These are phyloP conservation scores for Rhypophila decipiens DNA, from an alignment of 495 filamentous ascomycete species.

Conservation along the genomic window DNA sequence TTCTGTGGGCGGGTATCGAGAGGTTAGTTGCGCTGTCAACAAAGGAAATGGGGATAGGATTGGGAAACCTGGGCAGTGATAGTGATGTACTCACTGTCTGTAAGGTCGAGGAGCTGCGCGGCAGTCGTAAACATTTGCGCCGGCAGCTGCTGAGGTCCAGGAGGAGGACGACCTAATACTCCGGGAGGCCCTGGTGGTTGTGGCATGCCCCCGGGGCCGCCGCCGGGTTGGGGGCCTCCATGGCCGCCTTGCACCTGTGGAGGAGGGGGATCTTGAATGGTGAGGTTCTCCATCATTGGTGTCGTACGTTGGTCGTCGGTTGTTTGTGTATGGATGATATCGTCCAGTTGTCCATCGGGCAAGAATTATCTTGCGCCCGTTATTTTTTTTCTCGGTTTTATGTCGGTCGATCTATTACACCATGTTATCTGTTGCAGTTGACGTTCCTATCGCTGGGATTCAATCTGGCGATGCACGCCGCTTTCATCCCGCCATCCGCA, in stretches of 20 bases:
- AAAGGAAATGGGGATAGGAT: neutral
- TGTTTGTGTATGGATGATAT: conserved; percentile 1
- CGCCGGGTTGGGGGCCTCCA: conserved; percentile 18
- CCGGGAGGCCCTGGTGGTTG: too few relatives aligned
- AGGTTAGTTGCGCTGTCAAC: too few relatives aligned
- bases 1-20: conserved; percentile 57
- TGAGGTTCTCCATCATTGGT: conserved; percentile 43
- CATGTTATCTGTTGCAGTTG: too few relatives aligned
- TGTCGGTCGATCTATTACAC: too few relatives aligned
- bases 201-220: conserved; percentile 17
- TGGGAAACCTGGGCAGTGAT: neutral
- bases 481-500: too few relatives aligned
- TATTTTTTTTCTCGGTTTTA: too few relatives aligned
- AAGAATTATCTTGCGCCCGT: too few relatives aligned
- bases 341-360: conserved; percentile 11
- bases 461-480: too few relatives aligned
- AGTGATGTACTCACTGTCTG: conserved; percentile 69
- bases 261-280: conserved; percentile 36
- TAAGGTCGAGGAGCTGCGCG: conserved; percentile 87
- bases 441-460: too few relatives aligned
- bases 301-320: conserved; percentile 3
- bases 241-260: conserved; percentile 17
- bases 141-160: conserved; percentile 54
- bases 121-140: conserved; percentile 98
- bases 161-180: conserved; percentile 30